Conservation (phyloP, 1,139 yeast species). For the Suhomyces bolitotheri region DNA sequence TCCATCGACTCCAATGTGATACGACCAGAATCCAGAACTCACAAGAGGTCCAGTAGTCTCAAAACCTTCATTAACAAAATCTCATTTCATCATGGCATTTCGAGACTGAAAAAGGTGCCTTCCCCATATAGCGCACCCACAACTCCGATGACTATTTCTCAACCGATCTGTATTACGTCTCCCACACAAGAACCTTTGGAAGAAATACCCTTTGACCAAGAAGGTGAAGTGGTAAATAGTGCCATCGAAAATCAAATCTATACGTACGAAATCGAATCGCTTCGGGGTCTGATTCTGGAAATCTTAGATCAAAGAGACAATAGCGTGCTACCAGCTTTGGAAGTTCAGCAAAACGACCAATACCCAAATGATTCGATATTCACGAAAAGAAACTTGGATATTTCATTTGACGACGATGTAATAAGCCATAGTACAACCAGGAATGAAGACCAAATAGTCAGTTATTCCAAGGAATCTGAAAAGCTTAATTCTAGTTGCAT, state of each 20-base stretch:
- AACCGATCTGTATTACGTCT: conserved; percentile 1
- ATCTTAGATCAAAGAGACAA: conserved; percentile 2
- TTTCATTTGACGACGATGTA: conserved; percentile 20
- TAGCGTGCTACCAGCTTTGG: no score
- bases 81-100: conserved; percentile 1
- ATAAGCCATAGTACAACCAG: conserved; percentile 25
- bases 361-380: conserved; percentile 2
- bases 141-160: conserved; percentile 3
- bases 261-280: conserved; percentile 5
- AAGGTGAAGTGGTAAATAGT: no score
- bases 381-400: conserved; percentile 1
- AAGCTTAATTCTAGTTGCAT: conserved; percentile 14
- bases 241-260: conserved; percentile 1
- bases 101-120: neutral
- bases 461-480: conserved; percentile 7
- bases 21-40: neutral
- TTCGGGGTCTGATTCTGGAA: conserved; percentile 9
- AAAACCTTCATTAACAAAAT: conserved; percentile 5
- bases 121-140: conserved; percentile 1
- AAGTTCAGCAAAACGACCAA: neutral
- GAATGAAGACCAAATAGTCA: conserved; percentile 11
- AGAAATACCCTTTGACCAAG: neutral
- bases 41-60: conserved; percentile 5
- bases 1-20: neutral
- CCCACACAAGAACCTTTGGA: neutral